Base-by-base conservation (phyloP, 2,329 filamentous ascomycete genomes). In the Didymella keratinophila region DNA sequence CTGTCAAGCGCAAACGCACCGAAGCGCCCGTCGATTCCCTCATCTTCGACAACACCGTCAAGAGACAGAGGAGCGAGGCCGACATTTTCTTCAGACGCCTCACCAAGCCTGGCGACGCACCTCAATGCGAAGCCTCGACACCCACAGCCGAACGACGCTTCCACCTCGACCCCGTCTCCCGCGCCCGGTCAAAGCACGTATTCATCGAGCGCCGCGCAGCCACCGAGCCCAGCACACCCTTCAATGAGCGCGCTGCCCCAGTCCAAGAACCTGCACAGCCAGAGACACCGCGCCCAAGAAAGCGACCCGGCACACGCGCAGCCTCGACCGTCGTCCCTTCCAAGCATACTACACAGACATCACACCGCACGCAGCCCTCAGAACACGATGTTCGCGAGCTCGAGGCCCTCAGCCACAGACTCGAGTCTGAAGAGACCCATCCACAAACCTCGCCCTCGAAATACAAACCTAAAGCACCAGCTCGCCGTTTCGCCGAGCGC, bases 1-100 rank as follows among this genome's bases (percentile, higher is more conserved):
- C 70, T 10, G 66, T 87, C 69, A 87, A 86, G 74, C 80, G 84
- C 55, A 83, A 84, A 63, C 81, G 84, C 54, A 80, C 81, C 54
- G 84, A 86, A 52, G 82, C 83, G 46, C 83, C 84, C 3, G 80
- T 85, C n/a, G 83, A 86, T 60, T 79, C 80, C 21, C 75, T 85
- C 48, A 56, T 71, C 23, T 66, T 73, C 54, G 69, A 75, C 42
- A 56, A 64, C 50, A 61, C 39, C 32, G 60, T 62, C 52, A 68
- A 71, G 56, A 61, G 64, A 11, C 65, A 66, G 55, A 67, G 68
- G 46, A 71, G 63, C 56, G 32, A 53, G 21, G 32, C 60, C 44
- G 34, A 60, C 52, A 49, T 56, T 49, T 53, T 60, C 39, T 72
- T 63, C 58, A 51, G 64, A 20, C 68, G 69, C 32, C 64, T 73